phyloP scores from a whole-genome alignment of 768 basidiomycete genomes.

The Lactarius tabidus region DNA sequence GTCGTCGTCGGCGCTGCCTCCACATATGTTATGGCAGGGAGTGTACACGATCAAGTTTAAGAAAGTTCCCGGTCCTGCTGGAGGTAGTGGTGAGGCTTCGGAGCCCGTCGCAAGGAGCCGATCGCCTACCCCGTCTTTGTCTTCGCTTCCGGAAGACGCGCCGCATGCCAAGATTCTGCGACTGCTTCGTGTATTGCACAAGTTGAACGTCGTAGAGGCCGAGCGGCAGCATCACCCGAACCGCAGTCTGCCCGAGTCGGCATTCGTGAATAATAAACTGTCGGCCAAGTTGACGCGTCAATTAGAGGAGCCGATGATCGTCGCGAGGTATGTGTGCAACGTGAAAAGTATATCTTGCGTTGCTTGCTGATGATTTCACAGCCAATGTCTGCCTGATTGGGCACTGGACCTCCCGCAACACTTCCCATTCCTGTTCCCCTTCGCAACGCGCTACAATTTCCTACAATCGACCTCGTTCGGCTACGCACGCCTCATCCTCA shows the following conservation, averaged over 20 bases:
- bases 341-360: not conserved
- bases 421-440: conserved; percentile 98
- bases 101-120: conserved; percentile 49
- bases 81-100: conserved; percentile 38
- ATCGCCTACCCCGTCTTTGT: conserved; percentile 62
- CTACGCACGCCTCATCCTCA: conserved; percentile 90
- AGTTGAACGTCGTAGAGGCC: conserved; percentile 68
- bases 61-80: conserved; percentile 80
- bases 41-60: conserved; percentile 90
- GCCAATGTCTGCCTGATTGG: conserved; percentile 97
- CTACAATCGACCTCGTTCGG: conserved; percentile 97
- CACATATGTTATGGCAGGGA: conserved; percentile 82
- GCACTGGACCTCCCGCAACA: conserved; percentile 91
- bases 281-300: conserved; percentile 97
- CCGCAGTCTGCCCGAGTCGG: conserved; percentile 66
- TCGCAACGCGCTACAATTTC: conserved; percentile 96
- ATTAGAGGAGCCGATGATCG: conserved; percentile 97
- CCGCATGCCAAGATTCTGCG: conserved; percentile 88
- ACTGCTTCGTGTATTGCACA: conserved; percentile 81
- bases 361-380: conserved; percentile 38
- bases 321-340: conserved; percentile 82
- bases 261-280: conserved; percentile 96
- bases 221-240: conserved; percentile 57
- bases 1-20: conserved; percentile 46
- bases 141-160: conserved; percentile 79